phyloP scores from a whole-genome alignment of 2,329 filamentous ascomycete species.

The Aspergillus japonicus region DNA sequence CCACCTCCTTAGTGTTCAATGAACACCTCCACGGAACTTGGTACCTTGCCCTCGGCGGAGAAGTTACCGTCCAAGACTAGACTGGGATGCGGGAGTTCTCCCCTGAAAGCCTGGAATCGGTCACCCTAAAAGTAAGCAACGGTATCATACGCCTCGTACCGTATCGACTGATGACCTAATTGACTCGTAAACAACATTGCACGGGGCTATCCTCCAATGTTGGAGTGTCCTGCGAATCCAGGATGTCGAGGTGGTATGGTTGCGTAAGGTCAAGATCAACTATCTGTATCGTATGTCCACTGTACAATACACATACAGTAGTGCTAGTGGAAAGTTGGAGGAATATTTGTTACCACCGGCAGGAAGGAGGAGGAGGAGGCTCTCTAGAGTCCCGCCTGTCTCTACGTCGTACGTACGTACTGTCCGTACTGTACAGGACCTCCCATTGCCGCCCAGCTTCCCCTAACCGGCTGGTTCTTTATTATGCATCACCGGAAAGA shows the following conservation, averaged over 20 bases:
- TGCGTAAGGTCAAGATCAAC: background rate
- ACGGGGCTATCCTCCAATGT: background rate
- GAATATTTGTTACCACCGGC: background rate
- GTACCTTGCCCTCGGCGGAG: conserved; percentile 2
- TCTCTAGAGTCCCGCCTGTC: no score
- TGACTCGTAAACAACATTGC: background rate
- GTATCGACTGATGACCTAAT: background rate
- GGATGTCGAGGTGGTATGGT: background rate
- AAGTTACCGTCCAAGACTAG: conserved; percentile 5
- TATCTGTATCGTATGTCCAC: background rate
- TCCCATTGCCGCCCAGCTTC: background rate
- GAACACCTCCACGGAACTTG: background rate
- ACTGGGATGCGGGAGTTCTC: background rate
- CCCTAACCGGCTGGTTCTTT: background rate
- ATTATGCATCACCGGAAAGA: background rate
- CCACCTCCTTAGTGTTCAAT: background rate
- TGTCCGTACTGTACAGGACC: no score
- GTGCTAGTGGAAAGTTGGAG: background rate
- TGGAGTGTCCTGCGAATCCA: background rate
- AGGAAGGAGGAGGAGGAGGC: background rate
- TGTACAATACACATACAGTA: background rate
- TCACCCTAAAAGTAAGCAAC: background rate
- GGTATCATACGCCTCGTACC: background rate
- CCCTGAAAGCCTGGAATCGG: conserved; percentile 1
- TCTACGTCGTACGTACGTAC: no score